Base-by-base conservation (phyloP, 257 asterid genomes). In the Osmanthus fragrans region DNA sequence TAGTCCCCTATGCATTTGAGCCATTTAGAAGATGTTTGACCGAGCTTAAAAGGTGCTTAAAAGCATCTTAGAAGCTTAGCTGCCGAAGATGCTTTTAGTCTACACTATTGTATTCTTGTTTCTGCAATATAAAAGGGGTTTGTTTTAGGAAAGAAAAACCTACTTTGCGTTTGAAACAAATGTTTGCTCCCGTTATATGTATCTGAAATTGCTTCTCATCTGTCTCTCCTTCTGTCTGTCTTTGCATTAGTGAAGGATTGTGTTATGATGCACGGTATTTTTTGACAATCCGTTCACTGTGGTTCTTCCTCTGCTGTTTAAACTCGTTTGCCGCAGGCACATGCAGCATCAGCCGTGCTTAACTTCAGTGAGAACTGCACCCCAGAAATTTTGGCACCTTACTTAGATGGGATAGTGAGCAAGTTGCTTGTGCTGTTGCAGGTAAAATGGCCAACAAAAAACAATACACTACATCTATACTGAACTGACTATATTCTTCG, bases 331-430 rank as follows among this genome's bases (percentile, higher is more conserved):
- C 29, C 81, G 83, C 89, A 94, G 98, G 98, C 98, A 40, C 98
- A 94, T 86, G 96, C 98, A 29, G 98, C 98, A 33, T 94, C 98
- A 72, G 98, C 96, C 23, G 97, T 94, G 71, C 96, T 94, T 15
- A 94, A 94, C 89, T 94, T 94, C 72, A 94, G 98, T 67, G 98
- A 94, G 82, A 92, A 92, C 81, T 92, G 98, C 85, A 92, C 97
- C 2, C 96, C 97, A 5, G 97, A 92, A 79, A 89, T 94, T 81
- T 84, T 94, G 85, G 85, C 91, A 1, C 97, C 97, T 29, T 94
- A 94, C 84, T 83, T 94, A 74, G 98, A 94, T 79, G 97, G 94
- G 79, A 80, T 90, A 71, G 98, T 94, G 77, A 85, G 89, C 87
- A 92, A 94, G 82, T 87, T 92, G 80, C 96, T 92, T 63, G 85